These are phyloP conservation scores for Euphrasia confusa DNA, from an alignment of 257 asterid genomes.

Conservation along the genomic window DNA sequence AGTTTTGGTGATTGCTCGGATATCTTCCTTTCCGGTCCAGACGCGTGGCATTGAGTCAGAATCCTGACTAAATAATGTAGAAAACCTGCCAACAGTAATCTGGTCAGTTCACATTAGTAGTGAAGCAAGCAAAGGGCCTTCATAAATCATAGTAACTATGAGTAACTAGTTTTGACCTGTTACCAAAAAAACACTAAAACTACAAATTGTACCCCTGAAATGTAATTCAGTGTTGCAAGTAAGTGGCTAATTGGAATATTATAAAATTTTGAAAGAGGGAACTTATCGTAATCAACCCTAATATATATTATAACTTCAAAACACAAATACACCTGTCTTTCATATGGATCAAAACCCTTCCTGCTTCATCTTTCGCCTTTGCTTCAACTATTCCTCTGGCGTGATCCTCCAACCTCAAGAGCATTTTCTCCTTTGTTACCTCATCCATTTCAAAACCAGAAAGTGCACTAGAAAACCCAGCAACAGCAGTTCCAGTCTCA, in stretches of 20 bases:
- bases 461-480: slow-evolving; percentile 60
- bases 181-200: too few relatives aligned
- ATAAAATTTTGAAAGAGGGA: background rate
- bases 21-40: slow-evolving; percentile 82
- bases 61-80: slow-evolving; percentile 62
- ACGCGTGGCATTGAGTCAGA: slow-evolving; percentile 74
- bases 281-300: background rate
- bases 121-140: background rate
- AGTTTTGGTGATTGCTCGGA: slow-evolving; percentile 65
- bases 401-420: slow-evolving; percentile 52
- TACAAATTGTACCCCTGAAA: background rate
- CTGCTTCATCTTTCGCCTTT: slow-evolving; percentile 86
- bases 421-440: slow-evolving; percentile 50
- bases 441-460: slow-evolving; percentile 87
- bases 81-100: slow-evolving; percentile 39
- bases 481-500: slow-evolving; percentile 54
- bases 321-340: slow-evolving; percentile 66
- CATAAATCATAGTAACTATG: background rate
- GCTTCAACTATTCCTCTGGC: slow-evolving; percentile 82
- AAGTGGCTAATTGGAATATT: background rate
- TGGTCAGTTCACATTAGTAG: slow-evolving; percentile 18
- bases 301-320: background rate
- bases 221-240: background rate
- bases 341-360: slow-evolving; percentile 84
- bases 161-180: too few relatives aligned